Evolutionary conservation across 352 stramenopile genomes (phyloP).

Genomic region (Phytophthora sp.): DNA sequence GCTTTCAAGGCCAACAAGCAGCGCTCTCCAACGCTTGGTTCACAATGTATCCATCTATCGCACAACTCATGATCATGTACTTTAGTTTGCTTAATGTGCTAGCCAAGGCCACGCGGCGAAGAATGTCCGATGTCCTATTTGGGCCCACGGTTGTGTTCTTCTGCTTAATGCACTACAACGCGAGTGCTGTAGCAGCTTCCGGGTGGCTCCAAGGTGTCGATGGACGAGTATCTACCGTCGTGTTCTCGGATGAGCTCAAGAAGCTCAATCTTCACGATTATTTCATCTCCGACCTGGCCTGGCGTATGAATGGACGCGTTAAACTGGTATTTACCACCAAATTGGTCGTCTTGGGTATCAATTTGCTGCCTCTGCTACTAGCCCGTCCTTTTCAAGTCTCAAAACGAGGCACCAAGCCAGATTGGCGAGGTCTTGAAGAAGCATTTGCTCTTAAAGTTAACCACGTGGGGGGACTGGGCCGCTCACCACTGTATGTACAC

Average conservation of each 20-base stretch:
- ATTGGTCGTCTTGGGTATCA: conserved; percentile 33
- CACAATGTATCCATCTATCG: conserved; percentile 33
- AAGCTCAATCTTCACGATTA: conserved; percentile 26
- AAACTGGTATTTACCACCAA: conserved; percentile 31
- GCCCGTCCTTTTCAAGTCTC: conserved; percentile 11
- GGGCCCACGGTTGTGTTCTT: conserved; percentile 3
- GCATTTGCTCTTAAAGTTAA: conserved; percentile 33
- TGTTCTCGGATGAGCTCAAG: conserved; percentile 41
- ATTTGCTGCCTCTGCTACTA: conserved; percentile 33
- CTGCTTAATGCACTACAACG: conserved; percentile 14
- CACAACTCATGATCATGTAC: conserved; percentile 33
- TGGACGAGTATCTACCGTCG: conserved; percentile 24
- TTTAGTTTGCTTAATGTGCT: conserved; percentile 31
- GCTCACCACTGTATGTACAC: conserved; percentile 7
- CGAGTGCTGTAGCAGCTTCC: conserved; percentile 20
- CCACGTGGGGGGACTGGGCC: conserved; percentile 36
- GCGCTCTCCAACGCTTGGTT: conserved; percentile 37
- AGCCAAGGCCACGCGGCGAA: conserved; percentile 19
- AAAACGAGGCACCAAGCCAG: conserved; percentile 4
- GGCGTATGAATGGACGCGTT: conserved; percentile 44
- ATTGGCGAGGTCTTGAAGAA: conserved; percentile 28
- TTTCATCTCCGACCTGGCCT: conserved; percentile 28
- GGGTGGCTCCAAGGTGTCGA: conserved; percentile 18
- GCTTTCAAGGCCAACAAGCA: conserved; percentile 47
- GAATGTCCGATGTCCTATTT: conserved; percentile 20